Conservation (phyloP, 2,329 filamentous ascomycete genomes). For the Fusarium decemcellulare region DNA sequence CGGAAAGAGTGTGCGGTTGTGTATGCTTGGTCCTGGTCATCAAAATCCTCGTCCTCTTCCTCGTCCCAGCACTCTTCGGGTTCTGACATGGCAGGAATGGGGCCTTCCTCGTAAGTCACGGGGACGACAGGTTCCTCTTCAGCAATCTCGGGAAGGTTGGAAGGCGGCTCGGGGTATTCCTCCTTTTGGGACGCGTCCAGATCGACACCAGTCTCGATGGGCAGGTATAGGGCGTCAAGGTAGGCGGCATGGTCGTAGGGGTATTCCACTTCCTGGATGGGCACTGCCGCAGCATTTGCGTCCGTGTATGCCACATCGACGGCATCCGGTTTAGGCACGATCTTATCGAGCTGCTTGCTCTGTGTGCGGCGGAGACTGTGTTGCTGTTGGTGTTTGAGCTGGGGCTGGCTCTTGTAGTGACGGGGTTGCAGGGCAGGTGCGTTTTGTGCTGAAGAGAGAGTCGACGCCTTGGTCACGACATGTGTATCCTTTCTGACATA, state of each 20-base stretch:
- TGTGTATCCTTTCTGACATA: conserved; percentile 41
- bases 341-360: conserved; percentile 57
- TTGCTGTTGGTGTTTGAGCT: conserved; percentile 61
- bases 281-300: conserved; percentile 23
- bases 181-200: conserved; percentile 43
- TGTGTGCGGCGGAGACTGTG: conserved; percentile 59
- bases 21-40: conserved; percentile 76
- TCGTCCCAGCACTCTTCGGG: conserved; percentile 84
- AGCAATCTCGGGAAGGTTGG: conserved; percentile 50
- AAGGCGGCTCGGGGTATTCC: conserved; percentile 39
- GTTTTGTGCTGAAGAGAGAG: conserved; percentile 36
- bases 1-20: conserved; percentile 82
- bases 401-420: conserved; percentile 69
- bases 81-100: conserved; percentile 52
- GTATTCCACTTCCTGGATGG: conserved; percentile 37
- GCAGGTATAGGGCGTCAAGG: conserved; percentile 46
- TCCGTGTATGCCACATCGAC: conserved; percentile 22
- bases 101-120: conserved; percentile 42
- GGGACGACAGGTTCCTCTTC: conserved; percentile 48
- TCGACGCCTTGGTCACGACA: conserved; percentile 32
- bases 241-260: conserved; percentile 46
- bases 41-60: conserved; percentile 79
- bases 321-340: conserved; percentile 34
- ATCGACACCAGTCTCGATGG: conserved; percentile 44
- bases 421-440: conserved; percentile 55